Base-by-base conservation (phyloP, 2,329 filamentous ascomycete species). In the Drechslera avenae region DNA sequence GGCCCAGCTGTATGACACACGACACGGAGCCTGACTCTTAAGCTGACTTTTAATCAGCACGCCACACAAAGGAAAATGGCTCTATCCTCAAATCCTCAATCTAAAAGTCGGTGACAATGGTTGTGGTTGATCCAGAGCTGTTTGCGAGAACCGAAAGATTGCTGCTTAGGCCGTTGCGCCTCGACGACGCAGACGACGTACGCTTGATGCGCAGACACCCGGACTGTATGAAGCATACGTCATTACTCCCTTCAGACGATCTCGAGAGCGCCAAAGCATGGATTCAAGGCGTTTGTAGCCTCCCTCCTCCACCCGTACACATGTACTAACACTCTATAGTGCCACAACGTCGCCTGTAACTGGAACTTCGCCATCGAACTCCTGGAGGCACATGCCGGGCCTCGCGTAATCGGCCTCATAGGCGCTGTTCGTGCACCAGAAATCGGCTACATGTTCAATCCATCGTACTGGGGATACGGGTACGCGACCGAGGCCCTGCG, bases 191-290 rank as follows among this genome's bases (percentile, higher is more conserved):
- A 2, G 69, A 74, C 1, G 78, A 74, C 5, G 53, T 85, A 13
- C 74, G 83, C 55, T 70, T 71, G 17, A 73, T 89, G 45, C 82
- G 86, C 18, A 76, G 75, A 12, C 77, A 86, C 64, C 77, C 79
- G 4, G 83, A 86, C 57, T 82, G 86, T 39, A 89, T 89, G 86
- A 68, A 69, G 46, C 86, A 80, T 77, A 85, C 85, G 45, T 62
- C 45, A 9, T 77, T 75, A 26, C 65, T 84, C n/a, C 73, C 81
- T 1, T 80, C 79, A 5, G 71, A 78, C 43, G 81, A 86, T 59
- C 57, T 68, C n/a, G 59, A 68, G 30, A 61, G 58, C 33, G 61
- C 60, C 2, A 63, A 55, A 43, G 60, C 62, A 43, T 78, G 75
- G 76, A 70, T 77, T n/a, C 67, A 59, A 62, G 74, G 62, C 17